Percentiles rank a stretch among this genome's conserved stretches.
Conservation (phyloP, 2,329 filamentous ascomycete genomes). For the Sclerotinia sclerotiorum region DNA sequence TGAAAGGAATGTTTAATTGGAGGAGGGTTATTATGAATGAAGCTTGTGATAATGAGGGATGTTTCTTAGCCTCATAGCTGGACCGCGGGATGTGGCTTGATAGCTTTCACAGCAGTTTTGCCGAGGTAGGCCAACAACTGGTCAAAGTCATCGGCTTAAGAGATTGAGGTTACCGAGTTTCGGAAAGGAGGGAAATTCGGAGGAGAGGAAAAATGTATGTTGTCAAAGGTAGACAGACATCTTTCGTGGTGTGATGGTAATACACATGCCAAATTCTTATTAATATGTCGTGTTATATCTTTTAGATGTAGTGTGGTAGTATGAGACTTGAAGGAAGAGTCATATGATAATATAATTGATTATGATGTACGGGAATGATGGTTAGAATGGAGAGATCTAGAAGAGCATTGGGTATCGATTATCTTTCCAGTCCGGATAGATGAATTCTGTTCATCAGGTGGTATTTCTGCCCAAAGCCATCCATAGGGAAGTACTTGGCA, state of each 20-base stretch:
- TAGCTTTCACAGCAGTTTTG: background rate
- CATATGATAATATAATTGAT: constrained; percentile 16
- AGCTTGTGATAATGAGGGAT: constrained; percentile 16
- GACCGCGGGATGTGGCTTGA: constrained; percentile 9
- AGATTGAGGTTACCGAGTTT: constrained; percentile 1
- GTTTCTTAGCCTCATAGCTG: background rate
- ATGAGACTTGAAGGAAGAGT: background rate
- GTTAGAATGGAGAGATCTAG: background rate
- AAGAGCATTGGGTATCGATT: background rate
- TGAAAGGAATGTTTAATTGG: background rate
- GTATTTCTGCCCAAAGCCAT: constrained; percentile 9
- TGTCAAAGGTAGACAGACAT: background rate
- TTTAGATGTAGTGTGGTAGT: background rate
- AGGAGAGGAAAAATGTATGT: background rate
- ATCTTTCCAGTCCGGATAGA: background rate
- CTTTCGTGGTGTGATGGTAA: background rate
- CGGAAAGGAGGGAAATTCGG: constrained; percentile 11
- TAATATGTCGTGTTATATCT: background rate
- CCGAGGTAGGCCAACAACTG: constrained; percentile 19
- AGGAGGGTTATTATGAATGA: background rate
- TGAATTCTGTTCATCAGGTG: background rate
- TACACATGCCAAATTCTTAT: background rate
- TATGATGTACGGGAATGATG: constrained; percentile 1
- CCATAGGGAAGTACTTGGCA: background rate
- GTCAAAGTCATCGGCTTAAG: constrained; percentile 10